Evolutionary conservation across 495 filamentous ascomycete species (phyloP).

Genomic region (Xylaria telfairii): DNA sequence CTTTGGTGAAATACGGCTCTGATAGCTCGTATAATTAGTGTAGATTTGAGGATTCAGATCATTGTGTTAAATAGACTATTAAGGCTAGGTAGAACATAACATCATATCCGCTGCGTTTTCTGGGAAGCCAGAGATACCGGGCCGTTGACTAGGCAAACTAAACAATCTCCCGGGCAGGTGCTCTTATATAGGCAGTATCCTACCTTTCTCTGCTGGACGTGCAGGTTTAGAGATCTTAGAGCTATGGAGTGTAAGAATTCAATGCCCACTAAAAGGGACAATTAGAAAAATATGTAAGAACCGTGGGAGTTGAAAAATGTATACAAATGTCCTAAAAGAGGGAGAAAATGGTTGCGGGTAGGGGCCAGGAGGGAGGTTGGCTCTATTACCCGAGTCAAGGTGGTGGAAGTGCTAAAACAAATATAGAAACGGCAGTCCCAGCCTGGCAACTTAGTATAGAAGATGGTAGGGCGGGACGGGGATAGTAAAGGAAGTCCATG

Average conservation of each 20-base stretch:
- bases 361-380: no score
- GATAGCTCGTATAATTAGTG: background rate
- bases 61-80: background rate
- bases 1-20: background rate
- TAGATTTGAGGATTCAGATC: background rate
- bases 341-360: no score
- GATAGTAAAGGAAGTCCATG: no score
- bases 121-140: background rate
- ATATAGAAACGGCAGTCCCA: no score
- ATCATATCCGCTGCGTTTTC: background rate
- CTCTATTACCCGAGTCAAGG: background rate
- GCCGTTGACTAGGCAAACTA: background rate
- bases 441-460: no score
- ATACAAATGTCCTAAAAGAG: background rate
- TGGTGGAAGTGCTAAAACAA: no score
- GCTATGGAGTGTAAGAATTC: background rate
- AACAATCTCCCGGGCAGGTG: background rate
- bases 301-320: background rate
- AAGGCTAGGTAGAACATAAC: background rate
- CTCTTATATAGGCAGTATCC: background rate
- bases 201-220: background rate
- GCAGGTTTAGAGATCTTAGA: background rate
- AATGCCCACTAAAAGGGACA: background rate
- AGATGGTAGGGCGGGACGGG: no score
- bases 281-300: background rate